Evolutionary conservation across 140 eudicot genomes (phyloP).

Genomic region (Stevia rebaudiana): DNA sequence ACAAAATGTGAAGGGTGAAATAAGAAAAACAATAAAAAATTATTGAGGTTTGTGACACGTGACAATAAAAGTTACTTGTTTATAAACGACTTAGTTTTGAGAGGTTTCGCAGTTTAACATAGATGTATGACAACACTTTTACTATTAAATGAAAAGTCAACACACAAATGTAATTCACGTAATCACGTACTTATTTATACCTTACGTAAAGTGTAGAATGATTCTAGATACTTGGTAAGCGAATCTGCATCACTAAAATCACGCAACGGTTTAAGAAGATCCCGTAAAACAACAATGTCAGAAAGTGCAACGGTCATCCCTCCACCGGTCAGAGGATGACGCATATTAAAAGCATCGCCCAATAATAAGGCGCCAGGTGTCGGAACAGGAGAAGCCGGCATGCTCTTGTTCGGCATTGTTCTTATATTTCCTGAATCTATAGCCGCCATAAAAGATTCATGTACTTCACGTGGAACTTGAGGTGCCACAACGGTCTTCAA

Average conservation of each 20-base stretch:
- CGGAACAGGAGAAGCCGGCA: constrained; percentile 47
- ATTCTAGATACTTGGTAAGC: constrained; percentile 37
- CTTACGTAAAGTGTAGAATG: constrained; percentile 55
- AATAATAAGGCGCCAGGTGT: constrained; percentile 47
- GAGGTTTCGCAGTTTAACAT: no score
- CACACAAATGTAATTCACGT: no score
- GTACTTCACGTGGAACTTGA: constrained; percentile 43
- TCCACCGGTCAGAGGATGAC: constrained; percentile 64
- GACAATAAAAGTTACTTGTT: no score
- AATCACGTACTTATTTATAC: constrained; percentile 10
- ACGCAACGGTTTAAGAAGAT: constrained; percentile 38
- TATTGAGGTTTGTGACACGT: no score
- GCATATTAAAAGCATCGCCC: constrained; percentile 69
- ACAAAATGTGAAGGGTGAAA: no score
- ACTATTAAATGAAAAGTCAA: neutral
- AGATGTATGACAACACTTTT: no score
- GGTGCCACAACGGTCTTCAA: constrained; percentile 56
- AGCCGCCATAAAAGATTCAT: constrained; percentile 38
- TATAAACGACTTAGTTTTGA: no score
- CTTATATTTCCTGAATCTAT: constrained; percentile 42
- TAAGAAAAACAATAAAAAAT: no score
- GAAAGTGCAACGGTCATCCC: constrained; percentile 65
- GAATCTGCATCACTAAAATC: constrained; percentile 38
- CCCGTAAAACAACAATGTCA: constrained; percentile 40
- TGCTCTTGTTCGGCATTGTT: constrained; percentile 52